Conservation (phyloP, 306 rosid genomes). For the Prunus mongolica region DNA sequence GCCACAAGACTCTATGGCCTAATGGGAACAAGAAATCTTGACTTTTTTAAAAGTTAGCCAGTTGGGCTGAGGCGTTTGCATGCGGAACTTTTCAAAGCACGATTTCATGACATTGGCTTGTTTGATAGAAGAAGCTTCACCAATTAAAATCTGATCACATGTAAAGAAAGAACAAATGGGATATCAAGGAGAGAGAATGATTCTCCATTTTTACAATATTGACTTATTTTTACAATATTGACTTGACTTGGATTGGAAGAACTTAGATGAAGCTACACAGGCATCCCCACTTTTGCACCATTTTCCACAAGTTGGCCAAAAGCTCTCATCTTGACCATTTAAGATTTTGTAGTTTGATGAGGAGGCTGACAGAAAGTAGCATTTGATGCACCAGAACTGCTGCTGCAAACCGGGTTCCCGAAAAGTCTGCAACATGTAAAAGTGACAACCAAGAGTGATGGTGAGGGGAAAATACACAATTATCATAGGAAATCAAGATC, state of each 20-base stretch:
- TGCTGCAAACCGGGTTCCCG: conserved; percentile 72
- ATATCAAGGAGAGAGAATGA: no score
- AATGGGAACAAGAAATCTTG: not conserved
- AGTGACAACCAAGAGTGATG: conserved; percentile 9
- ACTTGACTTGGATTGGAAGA: no score
- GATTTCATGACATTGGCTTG: not conserved
- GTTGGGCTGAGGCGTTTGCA: not conserved
- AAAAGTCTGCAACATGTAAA: conserved; percentile 42
- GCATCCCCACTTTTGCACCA: not conserved
- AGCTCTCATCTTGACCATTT: conserved; percentile 1
- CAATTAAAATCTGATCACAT: not conserved
- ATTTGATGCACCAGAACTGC: conserved; percentile 23
- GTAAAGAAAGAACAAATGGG: no score
- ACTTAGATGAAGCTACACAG: no score
- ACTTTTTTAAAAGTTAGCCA: not conserved
- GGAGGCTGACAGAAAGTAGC: conserved; percentile 55
- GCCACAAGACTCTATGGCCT: no score
- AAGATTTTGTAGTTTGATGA: conserved; percentile 44
- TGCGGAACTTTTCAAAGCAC: not conserved
- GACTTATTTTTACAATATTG: no score
- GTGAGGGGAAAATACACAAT: conserved; percentile 3
- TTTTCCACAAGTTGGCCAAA: not conserved
- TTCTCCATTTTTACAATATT: no score
- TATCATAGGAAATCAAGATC: not conserved
- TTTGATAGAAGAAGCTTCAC: not conserved